Evolutionary conservation across 192 early-diverging fungal genomes (phyloP), one percentile per base, ranked within the genome.

Genomic region (Podila epicladia): DNA sequence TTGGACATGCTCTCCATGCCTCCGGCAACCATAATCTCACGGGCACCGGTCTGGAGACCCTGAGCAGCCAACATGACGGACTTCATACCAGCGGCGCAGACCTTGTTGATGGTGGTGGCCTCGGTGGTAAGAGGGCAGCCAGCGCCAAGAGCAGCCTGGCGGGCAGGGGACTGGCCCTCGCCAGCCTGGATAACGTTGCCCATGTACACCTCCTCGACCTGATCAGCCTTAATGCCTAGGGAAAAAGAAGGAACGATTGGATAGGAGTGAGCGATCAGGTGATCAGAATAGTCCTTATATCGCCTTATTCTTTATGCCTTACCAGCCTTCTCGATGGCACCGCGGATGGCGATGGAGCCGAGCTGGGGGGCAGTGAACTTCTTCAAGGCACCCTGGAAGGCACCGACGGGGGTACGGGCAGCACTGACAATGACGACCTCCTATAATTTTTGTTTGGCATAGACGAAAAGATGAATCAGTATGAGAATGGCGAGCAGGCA

Each of bases 1-100:
- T 98, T 96, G 71, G 93, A 93, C 97, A 99, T 98, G 88, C 91
- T 94, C 80, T 98, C 96, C 95, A 97, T 98, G 63, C 97, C 96
- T 74, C 96, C 96, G 32, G 95, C 95, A 13, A 97, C 88, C 92
- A 98, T 95, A 22, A 95, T 85, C 35, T 89, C 77, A 74, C 94
- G 91, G 31, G 87, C 84, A 22, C 96, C 97, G 31, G 92, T 83
- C 84, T 92, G 87, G 59, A 99, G 88, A 73, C 87, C 88, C 83
- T 97, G 95, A 11, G 96, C 82, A 41, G 96, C 97, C 68, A 98
- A 83, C 88, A 95, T 96, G 62, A 97, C 90, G 7, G 97, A 93
- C 88, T 99, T 99, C 93, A 98, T 90, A n/a, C 97, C 98, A 1
- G 96, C 97, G 12, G 97, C 96, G 85, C 98, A 99, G 20, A 99